These are phyloP conservation scores for Clarireedia paspali DNA, from an alignment of 2,329 filamentous ascomycete species.

Conservation along the genomic window DNA sequence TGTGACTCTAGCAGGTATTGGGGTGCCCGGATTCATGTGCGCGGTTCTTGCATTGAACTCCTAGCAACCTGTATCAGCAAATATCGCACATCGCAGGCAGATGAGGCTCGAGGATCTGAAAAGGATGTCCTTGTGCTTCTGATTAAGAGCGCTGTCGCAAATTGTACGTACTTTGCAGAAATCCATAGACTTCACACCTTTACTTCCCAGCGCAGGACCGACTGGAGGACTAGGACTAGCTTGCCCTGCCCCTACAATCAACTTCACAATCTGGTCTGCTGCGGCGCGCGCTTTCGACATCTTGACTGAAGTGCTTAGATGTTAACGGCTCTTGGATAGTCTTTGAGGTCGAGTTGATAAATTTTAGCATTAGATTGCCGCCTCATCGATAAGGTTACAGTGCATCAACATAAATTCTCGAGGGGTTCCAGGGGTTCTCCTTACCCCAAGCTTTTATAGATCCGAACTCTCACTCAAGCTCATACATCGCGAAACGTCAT, in stretches of 20 bases:
- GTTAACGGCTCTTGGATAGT: background rate
- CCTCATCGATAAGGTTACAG: constrained; percentile 7
- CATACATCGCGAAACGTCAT: background rate
- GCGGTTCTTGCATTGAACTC: constrained; percentile 95
- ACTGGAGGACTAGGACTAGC: constrained; percentile 92
- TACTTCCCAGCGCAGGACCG: constrained; percentile 90
- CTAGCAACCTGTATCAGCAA: constrained; percentile 39
- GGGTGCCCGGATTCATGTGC: constrained; percentile 73
- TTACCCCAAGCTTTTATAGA: constrained; percentile 1
- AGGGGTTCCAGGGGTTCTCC: background rate
- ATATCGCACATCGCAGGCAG: background rate
- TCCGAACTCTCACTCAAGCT: background rate
- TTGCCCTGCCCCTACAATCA: constrained; percentile 94
- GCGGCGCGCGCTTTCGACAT: constrained; percentile 30
- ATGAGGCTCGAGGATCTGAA: background rate
- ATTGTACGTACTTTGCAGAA: constrained; percentile 77
- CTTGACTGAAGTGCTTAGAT: constrained; percentile 8
- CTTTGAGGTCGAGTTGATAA: background rate
- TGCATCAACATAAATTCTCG: background rate
- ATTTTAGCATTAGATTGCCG: constrained; percentile 2
- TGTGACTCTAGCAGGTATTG: constrained; percentile 82
- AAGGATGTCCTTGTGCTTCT: too few relatives aligned
- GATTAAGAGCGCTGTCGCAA: background rate
- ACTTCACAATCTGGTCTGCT: constrained; percentile 76
- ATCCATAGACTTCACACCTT: constrained; percentile 98